Evolutionary conservation across 2,329 filamentous ascomycete species (phyloP).

Genomic region (Neocucurbitaria cava): DNA sequence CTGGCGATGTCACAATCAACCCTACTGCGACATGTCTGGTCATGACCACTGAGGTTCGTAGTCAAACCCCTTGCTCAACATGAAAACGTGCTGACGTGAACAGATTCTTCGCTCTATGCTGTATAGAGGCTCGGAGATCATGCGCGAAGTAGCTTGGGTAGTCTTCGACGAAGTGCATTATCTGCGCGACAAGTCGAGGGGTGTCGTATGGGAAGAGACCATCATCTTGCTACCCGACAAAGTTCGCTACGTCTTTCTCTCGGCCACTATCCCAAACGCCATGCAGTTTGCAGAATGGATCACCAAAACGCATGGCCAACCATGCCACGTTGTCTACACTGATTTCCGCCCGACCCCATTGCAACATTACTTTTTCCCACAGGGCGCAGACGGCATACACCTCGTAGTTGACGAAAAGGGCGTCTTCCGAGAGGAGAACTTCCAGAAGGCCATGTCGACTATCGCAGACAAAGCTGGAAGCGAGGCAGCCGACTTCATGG

Average conservation of each 20-base stretch:
- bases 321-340: constrained; percentile 98
- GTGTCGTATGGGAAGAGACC: constrained; percentile 99
- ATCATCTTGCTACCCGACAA: constrained; percentile 98
- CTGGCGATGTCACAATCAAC: constrained; percentile 98
- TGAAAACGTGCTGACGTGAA: constrained; percentile 21
- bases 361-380: constrained; percentile 97
- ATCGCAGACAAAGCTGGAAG: constrained; percentile 88
- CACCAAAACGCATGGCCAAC: constrained; percentile 95
- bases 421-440: constrained; percentile 94
- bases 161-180: constrained; percentile 99
- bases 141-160: constrained; percentile 99
- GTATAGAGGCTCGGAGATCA: constrained; percentile 97
- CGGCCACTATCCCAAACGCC: constrained; percentile 96
- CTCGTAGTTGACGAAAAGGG: constrained; percentile 97
- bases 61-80: background rate
- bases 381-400: constrained; percentile 90
- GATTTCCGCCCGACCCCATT: constrained; percentile 96
- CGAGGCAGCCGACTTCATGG: constrained; percentile 79
- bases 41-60: constrained; percentile 85
- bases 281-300: constrained; percentile 99
- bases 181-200: constrained; percentile 89
- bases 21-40: constrained; percentile 96
- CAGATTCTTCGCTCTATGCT: constrained; percentile 96
- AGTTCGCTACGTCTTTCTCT: constrained; percentile 97
- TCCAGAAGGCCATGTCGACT: constrained; percentile 91